Percentiles rank a stretch among this genome's conserved stretches.
Conservation (phyloP, 176 grass and related monocot genomes). For the Phoenix dactylifera region DNA sequence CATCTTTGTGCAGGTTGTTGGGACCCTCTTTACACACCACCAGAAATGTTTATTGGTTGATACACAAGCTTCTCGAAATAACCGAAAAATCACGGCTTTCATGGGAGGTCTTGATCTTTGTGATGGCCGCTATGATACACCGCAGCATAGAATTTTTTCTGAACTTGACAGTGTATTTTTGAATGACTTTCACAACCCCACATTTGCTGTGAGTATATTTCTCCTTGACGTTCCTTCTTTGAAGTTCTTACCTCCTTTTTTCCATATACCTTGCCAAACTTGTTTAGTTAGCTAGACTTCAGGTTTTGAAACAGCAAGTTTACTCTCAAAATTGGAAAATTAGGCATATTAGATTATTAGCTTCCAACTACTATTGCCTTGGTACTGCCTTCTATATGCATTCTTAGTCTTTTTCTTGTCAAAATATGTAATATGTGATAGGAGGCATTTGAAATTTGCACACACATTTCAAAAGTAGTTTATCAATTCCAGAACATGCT, state of each 20-base stretch:
- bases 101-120: conserved; percentile 92
- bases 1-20: conserved; percentile 54
- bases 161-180: conserved; percentile 78
- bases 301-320: neutral
- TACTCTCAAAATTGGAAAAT: neutral
- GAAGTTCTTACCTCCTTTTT: conserved; percentile 10
- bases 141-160: conserved; percentile 69
- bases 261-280: neutral
- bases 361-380: neutral
- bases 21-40: conserved; percentile 89
- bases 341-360: neutral
- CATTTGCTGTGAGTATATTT: conserved; percentile 65
- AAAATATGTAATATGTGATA: too few species aligned
- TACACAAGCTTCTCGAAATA: conserved; percentile 71
- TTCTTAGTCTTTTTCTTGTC: too few species aligned
- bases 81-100: conserved; percentile 89
- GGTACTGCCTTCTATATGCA: too few species aligned
- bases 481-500: too few species aligned
- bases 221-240: conserved; percentile 11
- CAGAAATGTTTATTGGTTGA: conserved; percentile 96
- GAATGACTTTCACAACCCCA: conserved; percentile 83
- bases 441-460: too few species aligned
- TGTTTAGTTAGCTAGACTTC: neutral
- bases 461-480: too few species aligned
- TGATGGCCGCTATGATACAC: conserved; percentile 97